Evolutionary conservation across 306 rosid species (phyloP).

Genomic region (Quercus parvula): DNA sequence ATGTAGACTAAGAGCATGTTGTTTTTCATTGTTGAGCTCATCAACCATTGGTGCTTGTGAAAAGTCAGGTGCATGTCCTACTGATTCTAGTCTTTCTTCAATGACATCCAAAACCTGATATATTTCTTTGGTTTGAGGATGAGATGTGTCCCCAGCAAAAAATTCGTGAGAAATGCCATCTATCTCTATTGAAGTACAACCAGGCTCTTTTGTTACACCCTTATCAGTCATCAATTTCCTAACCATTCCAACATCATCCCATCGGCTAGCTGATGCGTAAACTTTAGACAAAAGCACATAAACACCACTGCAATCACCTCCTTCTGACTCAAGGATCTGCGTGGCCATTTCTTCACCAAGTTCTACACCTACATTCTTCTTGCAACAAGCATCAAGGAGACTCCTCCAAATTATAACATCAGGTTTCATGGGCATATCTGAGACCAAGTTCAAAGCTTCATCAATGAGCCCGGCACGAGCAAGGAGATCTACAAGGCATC

Average conservation of each 20-base stretch:
- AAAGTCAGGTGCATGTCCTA: conserved; percentile 48
- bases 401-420: conserved; percentile 86
- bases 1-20: conserved; percentile 48
- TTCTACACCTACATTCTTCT: conserved; percentile 64
- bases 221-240: conserved; percentile 65
- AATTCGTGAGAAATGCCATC: conserved; percentile 67
- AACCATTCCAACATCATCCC: conserved; percentile 67
- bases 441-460: conserved; percentile 60
- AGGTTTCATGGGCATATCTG: conserved; percentile 67
- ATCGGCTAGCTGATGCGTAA: conserved; percentile 64
- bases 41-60: conserved; percentile 57
- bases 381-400: conserved; percentile 70
- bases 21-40: conserved; percentile 38
- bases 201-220: conserved; percentile 68
- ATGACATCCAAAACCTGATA: conserved; percentile 43
- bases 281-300: conserved; percentile 73
- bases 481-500: conserved; percentile 77
- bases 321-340: conserved; percentile 49
- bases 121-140: conserved; percentile 49
- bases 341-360: conserved; percentile 60
- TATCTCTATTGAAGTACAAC: conserved; percentile 69
- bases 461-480: conserved; percentile 59
- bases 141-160: conserved; percentile 78
- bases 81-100: conserved; percentile 41
- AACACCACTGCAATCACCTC: conserved; percentile 50